phyloP scores from a whole-genome alignment of 164 flowering plant genomes.

The Chloranthus sessilifolius region DNA sequence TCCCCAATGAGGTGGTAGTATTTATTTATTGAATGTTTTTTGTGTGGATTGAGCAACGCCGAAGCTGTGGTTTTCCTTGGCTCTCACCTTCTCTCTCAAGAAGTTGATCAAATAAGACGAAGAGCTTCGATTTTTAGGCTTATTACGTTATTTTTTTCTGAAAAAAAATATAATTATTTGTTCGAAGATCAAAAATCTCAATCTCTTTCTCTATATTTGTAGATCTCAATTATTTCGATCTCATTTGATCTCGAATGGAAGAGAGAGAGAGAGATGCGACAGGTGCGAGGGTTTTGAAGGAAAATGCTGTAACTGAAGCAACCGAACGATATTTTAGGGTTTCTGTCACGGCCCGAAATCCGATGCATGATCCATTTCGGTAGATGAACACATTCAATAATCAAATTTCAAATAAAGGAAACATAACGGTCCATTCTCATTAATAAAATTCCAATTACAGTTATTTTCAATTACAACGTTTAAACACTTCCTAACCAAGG shows the following conservation, averaged over 20 bases:
- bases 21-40: too few relatives aligned
- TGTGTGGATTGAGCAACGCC: slow-evolving; percentile 9
- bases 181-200: slow-evolving; percentile 8
- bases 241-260: slow-evolving; percentile 25
- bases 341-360: too few relatives aligned
- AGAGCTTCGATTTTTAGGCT: neutral
- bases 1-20: too few relatives aligned
- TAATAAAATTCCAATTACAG: too few relatives aligned
- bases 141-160: neutral
- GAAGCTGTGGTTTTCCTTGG: slow-evolving; percentile 15
- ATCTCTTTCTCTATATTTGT: too few relatives aligned
- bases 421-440: too few relatives aligned
- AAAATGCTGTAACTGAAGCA: slow-evolving; percentile 58
- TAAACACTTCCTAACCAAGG: too few relatives aligned
- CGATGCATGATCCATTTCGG: too few relatives aligned
- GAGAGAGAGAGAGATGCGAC: slow-evolving; percentile 8
- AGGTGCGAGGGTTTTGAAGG: slow-evolving; percentile 4
- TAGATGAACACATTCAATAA: too few relatives aligned
- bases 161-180: neutral
- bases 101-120: neutral
- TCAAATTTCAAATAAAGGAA: too few relatives aligned
- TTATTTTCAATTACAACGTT: too few relatives aligned
- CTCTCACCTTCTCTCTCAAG: too few relatives aligned
- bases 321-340: slow-evolving; percentile 24
- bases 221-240: neutral